Base-by-base conservation (phyloP, 2,329 filamentous ascomycete species). In the Hypoxylon sp. region DNA sequence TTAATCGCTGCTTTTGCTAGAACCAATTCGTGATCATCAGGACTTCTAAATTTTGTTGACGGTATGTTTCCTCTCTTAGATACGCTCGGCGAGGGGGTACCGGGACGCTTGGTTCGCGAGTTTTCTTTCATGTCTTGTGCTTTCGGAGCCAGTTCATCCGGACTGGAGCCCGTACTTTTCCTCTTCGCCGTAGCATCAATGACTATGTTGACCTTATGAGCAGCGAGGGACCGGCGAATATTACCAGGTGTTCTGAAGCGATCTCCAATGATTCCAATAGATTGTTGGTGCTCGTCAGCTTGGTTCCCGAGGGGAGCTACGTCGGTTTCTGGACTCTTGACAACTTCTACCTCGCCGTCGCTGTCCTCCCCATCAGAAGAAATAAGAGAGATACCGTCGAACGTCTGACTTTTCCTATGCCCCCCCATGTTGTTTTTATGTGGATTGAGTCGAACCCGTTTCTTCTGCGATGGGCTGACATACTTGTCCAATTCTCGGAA, bases 51-150 rank as follows among this genome's bases (percentile, higher is more conserved):
- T 28, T 53, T 62, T n/a, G 71, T 72, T 19, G 47, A 32, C 39
- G 6, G 4, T 34, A 73, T 73, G 54, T 72, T 54, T n/a, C 66
- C 69, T 49, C 52, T 68, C 37, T 44, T 71, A 15, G 71, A 73
- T 46, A 73, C 37, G 48, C 69, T 73, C 19, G 64, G 28, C n/a
- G 71, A 66, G 3, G 51, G 34, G 28, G 47, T 34, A 30, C 50
- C 54, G 6, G n/a, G 57, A 13, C 65, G 59, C 41, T 66, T 70
- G 22, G 51, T 22, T 39, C 61, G 59, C n/a, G 54, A 28, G 17
- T 26, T 62, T 32, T 26, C 53, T 46, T n/a, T 34, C 20, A 68
- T 56, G 26, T 70, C 70, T 28, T 62, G 57, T 8, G 24, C 46
- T 15, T 64, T 62, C 19, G 34, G 51, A 20, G 70, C 68, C 28